Conservation (phyloP, 352 stramenopile genomes). For the Pythium brachiatum region DNA sequence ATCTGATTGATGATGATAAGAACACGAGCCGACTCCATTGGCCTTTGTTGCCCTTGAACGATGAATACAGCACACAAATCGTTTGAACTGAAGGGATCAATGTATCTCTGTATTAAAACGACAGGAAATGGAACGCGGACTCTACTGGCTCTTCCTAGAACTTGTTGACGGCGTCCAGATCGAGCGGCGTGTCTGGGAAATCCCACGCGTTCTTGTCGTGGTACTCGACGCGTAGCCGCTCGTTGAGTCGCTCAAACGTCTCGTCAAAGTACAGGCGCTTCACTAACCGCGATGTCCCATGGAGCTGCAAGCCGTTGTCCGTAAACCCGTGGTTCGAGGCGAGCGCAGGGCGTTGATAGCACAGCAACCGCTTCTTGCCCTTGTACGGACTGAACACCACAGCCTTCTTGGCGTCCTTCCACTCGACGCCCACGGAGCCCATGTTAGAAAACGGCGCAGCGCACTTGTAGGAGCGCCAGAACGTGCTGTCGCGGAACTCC, state of each 20-base stretch:
- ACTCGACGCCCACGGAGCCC: not conserved
- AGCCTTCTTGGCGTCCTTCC: not conserved
- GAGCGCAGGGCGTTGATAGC: constrained; percentile 5
- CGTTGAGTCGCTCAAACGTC: not conserved
- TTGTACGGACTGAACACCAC: not conserved
- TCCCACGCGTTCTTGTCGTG: constrained; percentile 6
- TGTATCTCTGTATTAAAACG: not conserved
- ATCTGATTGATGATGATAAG: not conserved
- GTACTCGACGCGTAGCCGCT: constrained; percentile 7
- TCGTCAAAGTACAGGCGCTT: constrained; percentile 7
- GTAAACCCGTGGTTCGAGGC: not conserved
- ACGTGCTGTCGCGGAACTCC: not conserved
- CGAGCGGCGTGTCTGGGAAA: not conserved
- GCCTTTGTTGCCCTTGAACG: too few species aligned
- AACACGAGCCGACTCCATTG: not conserved
- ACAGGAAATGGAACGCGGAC: not conserved
- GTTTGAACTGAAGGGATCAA: too few species aligned
- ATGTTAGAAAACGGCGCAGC: not conserved
- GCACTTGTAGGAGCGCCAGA: constrained; percentile 14
- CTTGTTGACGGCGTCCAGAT: constrained; percentile 5
- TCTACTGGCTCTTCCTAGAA: not conserved
- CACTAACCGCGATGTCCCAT: constrained; percentile 4
- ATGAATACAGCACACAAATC: too few species aligned
- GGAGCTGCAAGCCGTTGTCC: not conserved
- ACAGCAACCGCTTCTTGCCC: not conserved